phyloP scores from a whole-genome alignment of 140 eudicot genomes.

The Cichorium intybus region DNA sequence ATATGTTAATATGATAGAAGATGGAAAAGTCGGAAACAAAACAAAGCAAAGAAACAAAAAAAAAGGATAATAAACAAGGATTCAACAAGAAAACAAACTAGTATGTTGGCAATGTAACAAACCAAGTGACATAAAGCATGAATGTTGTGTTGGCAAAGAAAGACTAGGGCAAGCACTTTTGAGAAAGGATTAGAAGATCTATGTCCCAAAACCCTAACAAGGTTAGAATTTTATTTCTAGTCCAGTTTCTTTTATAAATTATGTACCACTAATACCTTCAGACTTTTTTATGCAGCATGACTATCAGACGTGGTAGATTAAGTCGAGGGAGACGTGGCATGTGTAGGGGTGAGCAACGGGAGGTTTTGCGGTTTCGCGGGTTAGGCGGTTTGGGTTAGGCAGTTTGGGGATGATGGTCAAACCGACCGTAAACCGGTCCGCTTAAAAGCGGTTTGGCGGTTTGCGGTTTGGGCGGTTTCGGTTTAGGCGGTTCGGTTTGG shows the following conservation, averaged over 20 bases:
- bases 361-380: no score
- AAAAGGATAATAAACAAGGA: background rate
- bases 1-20: background rate
- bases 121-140: background rate
- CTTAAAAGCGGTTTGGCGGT: no score
- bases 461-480: no score
- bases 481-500: no score
- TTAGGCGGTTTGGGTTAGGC: no score
- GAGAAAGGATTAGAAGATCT: background rate
- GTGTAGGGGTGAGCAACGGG: no score
- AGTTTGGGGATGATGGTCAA: no score
- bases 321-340: background rate
- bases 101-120: background rate
- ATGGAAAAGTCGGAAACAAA: background rate
- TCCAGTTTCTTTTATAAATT: background rate
- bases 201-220: background rate
- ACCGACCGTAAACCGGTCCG: no score
- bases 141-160: background rate
- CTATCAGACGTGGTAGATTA: background rate
- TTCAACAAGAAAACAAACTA: background rate
- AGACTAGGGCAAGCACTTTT: background rate
- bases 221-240: background rate
- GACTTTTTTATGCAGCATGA: background rate
- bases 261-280: background rate
- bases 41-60: background rate